These are phyloP conservation scores for Exophiala aquamarina DNA, from an alignment of 2,329 filamentous ascomycete species.

Conservation along the genomic window DNA sequence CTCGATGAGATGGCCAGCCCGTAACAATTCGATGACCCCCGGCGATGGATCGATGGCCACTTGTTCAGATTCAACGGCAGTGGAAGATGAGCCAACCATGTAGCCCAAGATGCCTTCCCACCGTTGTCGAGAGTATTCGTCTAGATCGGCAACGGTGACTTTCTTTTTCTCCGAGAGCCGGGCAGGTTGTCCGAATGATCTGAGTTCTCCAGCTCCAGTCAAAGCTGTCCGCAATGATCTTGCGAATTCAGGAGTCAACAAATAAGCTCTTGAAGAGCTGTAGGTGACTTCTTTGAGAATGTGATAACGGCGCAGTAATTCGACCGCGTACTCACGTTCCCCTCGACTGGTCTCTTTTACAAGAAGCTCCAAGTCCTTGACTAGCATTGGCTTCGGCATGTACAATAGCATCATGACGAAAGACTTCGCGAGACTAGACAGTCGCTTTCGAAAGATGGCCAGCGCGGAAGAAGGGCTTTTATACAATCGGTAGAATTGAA, in stretches of 20 bases:
- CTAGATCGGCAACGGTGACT: conserved; percentile 71
- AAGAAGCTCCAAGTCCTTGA: conserved; percentile 83
- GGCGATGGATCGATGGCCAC: conserved; percentile 55
- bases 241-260: conserved; percentile 78
- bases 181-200: conserved; percentile 88
- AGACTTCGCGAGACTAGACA: conserved; percentile 89
- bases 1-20: conserved; percentile 78
- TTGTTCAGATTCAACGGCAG: conserved; percentile 17
- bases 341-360: conserved; percentile 68
- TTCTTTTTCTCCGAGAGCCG: conserved; percentile 60
- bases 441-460: conserved; percentile 95
- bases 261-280: conserved; percentile 67
- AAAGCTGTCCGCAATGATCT: conserved; percentile 81
- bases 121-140: conserved; percentile 80
- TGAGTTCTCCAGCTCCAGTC: conserved; percentile 79
- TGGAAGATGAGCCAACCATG: conserved; percentile 64
- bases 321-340: conserved; percentile 80
- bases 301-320: conserved; percentile 79
- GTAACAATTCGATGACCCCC: conserved; percentile 80
- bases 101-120: conserved; percentile 98
- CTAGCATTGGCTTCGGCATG: conserved; percentile 74
- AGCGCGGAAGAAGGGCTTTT: conserved; percentile 93
- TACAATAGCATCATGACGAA: conserved; percentile 96
- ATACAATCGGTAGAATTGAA: conserved; percentile 88
- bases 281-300: conserved; percentile 69